Evolutionary conservation across 2,329 filamentous ascomycete genomes (phyloP), one percentile per base, ranked within the genome.

Genomic region (Sordariomycetes sp.): DNA sequence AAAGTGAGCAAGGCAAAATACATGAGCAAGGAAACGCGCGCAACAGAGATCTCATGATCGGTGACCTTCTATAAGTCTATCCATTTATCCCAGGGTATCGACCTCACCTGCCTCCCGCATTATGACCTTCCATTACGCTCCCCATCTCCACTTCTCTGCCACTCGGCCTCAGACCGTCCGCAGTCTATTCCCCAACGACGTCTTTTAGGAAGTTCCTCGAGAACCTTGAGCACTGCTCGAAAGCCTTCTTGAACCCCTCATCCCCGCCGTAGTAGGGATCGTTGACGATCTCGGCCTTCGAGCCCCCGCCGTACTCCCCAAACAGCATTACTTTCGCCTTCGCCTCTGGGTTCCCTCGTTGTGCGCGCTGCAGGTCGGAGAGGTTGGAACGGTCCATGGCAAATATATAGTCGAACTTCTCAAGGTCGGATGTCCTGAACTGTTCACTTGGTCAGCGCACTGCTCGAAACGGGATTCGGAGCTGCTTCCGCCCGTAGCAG

Each of bases 181-280:
- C n/a, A n/a, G n/a, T 30, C 38, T 39, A 46, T 36, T 46, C 39
- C 18, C 43, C 55, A 10, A 57, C 34, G 19, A 76, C 63, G 30
- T 79, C 68, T 48, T 70, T 66, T 42, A 94, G 47, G 48, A 95
- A 87, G 36, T 82, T 86, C 52, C 68, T 71, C 3, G 83, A 80
- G 54, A 93, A 94, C 41, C 82, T 68, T 39, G 69, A 63, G 42
- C 82, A 81, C 66, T 95, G 88, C 60, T 90, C 77, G 58, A 83
- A 96, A n/a, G 87, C 86, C 50, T 71, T 75, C 48, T 82, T 75
- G 52, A 96, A 96, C 3, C 86, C 87, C 45, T 84, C 73, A 4
- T 67, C 62, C 10, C 76, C 86, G n/a, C 86, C 87, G 56, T 96
- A 96, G 61, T 96, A 98, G 11, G 92, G 92, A 56, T 96, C 92